Evolutionary conservation across 2,329 filamentous ascomycete genomes (phyloP).

Genomic region (Berkeleyomyces basicola): DNA sequence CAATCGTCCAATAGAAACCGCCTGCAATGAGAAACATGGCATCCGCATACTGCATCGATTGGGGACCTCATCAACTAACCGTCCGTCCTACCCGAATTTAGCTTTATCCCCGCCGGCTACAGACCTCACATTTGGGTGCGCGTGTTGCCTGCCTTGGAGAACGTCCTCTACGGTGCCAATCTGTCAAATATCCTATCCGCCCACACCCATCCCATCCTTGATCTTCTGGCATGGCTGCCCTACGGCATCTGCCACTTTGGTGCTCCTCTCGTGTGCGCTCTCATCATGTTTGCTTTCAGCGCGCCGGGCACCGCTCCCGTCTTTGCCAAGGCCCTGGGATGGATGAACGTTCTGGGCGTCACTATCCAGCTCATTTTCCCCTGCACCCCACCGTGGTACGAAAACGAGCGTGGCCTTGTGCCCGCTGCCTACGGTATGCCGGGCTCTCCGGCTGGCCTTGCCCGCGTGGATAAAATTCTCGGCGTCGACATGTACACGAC

Average conservation of each 20-base stretch:
- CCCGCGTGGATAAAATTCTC: conserved; percentile 76
- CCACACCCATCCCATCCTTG: conserved; percentile 67
- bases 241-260: conserved; percentile 87
- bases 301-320: conserved; percentile 72
- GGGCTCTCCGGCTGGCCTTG: conserved; percentile 77
- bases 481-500: conserved; percentile 88
- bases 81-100: conserved; percentile 21
- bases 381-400: conserved; percentile 93
- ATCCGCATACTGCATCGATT: background rate
- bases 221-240: conserved; percentile 81
- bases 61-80: conserved; percentile 4
- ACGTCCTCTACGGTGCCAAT: conserved; percentile 91
- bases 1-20: no score
- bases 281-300: conserved; percentile 72
- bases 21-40: no score
- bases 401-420: conserved; percentile 78
- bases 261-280: conserved; percentile 62
- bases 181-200: conserved; percentile 89
- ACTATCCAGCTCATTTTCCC: conserved; percentile 80
- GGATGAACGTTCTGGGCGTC: conserved; percentile 79
- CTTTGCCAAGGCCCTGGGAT: conserved; percentile 77
- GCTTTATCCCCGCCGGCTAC: conserved; percentile 78
- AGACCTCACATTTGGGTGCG: conserved; percentile 91
- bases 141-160: conserved; percentile 83
- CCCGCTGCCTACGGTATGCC: conserved; percentile 85